phyloP scores from a whole-genome alignment of 2,329 filamentous ascomycete genomes.

The Pseudogymnoascus sp. region DNA sequence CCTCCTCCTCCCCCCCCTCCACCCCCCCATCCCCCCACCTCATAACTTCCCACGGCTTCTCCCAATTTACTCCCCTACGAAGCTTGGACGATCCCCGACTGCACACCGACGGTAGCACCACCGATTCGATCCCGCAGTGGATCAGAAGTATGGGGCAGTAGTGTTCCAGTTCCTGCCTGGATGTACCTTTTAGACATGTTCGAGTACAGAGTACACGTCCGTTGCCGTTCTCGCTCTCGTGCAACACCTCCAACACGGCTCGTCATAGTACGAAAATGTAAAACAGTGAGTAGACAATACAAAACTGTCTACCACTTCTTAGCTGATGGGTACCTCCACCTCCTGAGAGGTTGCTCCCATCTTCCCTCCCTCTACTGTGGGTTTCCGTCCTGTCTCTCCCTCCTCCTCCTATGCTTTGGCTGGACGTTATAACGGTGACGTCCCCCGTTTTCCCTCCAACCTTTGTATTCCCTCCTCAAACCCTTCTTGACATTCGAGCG shows the following conservation, averaged over 20 bases:
- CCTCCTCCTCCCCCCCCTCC: not conserved
- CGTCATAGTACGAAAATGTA: not conserved
- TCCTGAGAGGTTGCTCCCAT: not conserved
- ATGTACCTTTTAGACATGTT: conserved; percentile 3
- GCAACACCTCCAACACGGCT: not conserved
- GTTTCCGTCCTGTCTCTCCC: not conserved
- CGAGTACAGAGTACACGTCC: conserved; percentile 1
- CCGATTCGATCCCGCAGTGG: conserved; percentile 7
- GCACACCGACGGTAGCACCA: not conserved
- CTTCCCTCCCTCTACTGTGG: not conserved
- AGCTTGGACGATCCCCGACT: conserved; percentile 3
- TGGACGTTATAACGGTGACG: not conserved
- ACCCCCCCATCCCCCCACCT: not conserved
- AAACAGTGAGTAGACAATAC: not conserved
- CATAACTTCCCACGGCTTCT: not conserved
- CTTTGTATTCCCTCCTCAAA: not conserved
- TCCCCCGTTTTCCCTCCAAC: not conserved
- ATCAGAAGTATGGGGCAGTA: not conserved
- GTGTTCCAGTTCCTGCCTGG: conserved; percentile 1
- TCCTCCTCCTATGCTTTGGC: not conserved
- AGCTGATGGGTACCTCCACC: not conserved
- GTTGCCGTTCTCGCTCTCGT: not conserved
- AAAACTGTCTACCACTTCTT: not conserved
- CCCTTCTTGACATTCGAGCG: not conserved
- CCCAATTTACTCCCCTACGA: not conserved